These are phyloP conservation scores for Arthonia radiata DNA, from an alignment of 495 filamentous ascomycete species.

Conservation along the genomic window DNA sequence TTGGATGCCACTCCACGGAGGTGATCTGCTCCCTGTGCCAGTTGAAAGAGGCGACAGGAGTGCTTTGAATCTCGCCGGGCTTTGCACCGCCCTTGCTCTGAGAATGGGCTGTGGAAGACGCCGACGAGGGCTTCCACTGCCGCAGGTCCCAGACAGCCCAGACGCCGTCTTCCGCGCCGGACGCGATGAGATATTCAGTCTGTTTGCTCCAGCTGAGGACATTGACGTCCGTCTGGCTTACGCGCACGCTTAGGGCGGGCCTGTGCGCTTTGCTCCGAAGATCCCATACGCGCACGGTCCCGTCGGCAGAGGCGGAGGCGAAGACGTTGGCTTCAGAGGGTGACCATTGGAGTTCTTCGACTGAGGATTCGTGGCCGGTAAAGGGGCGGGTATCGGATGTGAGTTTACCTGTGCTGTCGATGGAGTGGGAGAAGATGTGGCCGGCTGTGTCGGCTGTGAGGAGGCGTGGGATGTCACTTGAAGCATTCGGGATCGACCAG, in stretches of 20 bases:
- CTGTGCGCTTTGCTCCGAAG: slow-evolving; percentile 67
- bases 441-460: slow-evolving; percentile 81
- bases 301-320: slow-evolving; percentile 76
- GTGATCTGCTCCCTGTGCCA: slow-evolving; percentile 95
- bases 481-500: slow-evolving; percentile 63
- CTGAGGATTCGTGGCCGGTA: slow-evolving; percentile 54
- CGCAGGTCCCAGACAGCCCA: slow-evolving; percentile 95
- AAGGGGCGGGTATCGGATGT: slow-evolving; percentile 60
- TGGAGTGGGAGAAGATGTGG: slow-evolving; percentile 62
- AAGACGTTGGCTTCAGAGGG: slow-evolving; percentile 72
- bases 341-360: slow-evolving; percentile 93
- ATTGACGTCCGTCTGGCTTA: slow-evolving; percentile 72
- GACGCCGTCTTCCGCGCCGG: slow-evolving; percentile 77
- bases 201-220: slow-evolving; percentile 83
- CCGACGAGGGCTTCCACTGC: slow-evolving; percentile 75
- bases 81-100: slow-evolving; percentile 15
- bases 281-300: slow-evolving; percentile 89
- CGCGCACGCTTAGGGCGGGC: slow-evolving; percentile 61
- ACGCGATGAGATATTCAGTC: slow-evolving; percentile 69
- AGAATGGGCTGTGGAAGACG: slow-evolving; percentile 16
- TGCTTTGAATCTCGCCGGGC: too few relatives aligned
- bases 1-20: slow-evolving; percentile 89
- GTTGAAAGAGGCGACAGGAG: slow-evolving; percentile 64
- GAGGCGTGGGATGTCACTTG: slow-evolving; percentile 45
- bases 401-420: slow-evolving; percentile 68